Percentiles rank a stretch among this genome's conserved stretches.
These are phyloP conservation scores for Mortierella sp. DNA, from an alignment of 371 early-diverging fungal genomes.

Conservation along the genomic window DNA sequence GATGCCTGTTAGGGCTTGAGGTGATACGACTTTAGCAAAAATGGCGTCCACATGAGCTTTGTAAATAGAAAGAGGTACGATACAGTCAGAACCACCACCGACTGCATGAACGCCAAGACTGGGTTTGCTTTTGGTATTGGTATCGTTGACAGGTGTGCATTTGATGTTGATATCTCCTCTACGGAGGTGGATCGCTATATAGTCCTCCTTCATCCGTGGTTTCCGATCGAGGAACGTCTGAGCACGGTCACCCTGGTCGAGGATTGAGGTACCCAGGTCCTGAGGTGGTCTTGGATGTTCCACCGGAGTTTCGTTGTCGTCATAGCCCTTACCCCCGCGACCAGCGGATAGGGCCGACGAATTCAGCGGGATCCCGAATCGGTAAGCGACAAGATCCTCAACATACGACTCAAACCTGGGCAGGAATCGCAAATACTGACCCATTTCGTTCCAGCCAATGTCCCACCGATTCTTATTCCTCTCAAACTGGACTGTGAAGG, in stretches of 20 bases:
- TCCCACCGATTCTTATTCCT: slow-evolving; percentile 34
- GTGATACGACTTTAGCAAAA: slow-evolving; percentile 1
- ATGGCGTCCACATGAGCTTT: slow-evolving; percentile 38
- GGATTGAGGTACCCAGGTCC: slow-evolving; percentile 32
- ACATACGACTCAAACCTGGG: slow-evolving; percentile 43
- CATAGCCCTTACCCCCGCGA: not conserved
- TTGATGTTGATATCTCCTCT: slow-evolving; percentile 44
- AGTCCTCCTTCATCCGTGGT: slow-evolving; percentile 14
- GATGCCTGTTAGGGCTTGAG: not conserved
- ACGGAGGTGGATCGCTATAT: slow-evolving; percentile 47
- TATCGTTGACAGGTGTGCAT: slow-evolving; percentile 9
- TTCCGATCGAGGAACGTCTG: slow-evolving; percentile 27
- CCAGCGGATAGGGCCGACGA: no score
- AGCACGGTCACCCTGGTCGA: slow-evolving; percentile 23
- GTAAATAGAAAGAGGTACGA: slow-evolving; percentile 29
- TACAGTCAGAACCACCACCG: slow-evolving; percentile 15
- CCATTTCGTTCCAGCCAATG: slow-evolving; percentile 24
- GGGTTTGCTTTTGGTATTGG: not conserved
- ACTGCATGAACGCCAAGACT: no score
- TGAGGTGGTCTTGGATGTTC: slow-evolving; percentile 31
- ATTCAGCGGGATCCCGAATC: slow-evolving; percentile 15
- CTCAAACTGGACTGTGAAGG: slow-evolving; percentile 39
- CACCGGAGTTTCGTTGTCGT: slow-evolving; percentile 3
- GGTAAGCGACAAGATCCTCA: slow-evolving; percentile 39
- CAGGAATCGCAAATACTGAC: slow-evolving; percentile 34